Base-by-base conservation (phyloP, 164 flowering plant genomes). In the Sextonia rubra region DNA sequence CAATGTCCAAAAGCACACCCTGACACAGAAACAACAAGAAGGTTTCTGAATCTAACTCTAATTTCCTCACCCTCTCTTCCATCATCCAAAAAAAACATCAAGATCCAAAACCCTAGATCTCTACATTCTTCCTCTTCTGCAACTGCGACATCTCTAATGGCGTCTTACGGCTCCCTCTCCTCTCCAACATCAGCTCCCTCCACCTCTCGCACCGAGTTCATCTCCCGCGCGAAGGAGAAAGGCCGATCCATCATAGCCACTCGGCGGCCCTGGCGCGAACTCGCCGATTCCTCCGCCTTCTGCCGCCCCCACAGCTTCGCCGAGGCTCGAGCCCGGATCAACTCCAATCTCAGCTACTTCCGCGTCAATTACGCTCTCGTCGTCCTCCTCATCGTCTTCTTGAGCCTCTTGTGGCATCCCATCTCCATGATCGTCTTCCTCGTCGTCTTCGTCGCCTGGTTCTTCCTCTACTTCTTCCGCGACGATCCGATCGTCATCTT, bases 351-450 rank as follows among this genome's bases (percentile, higher is more conserved):
- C 66, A 27, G 73, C 77, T 78, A 78, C 58, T 91, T 90, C 77
- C 85, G 82, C 49, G 71, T 79, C 29, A 91, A 93, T 80, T 93
- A 91, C 86, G 68, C 85, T 47, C 14, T 85, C 15, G 49, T 87
- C 74, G 47, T 79, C 55, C 75, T 87, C 60, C 17, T 83, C 52
- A 69, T 85, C 72, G 77, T 90, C 75, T 80, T 86, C 80, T 69
- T 90, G 62, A 74, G 85, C 73, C 89, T 93, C 49, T 12, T 90
- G 60, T 77, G 75, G 77, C 94, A 83, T 77, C 97, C 95, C 2
- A 23, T 88, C 73, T 78, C 93, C 25, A 62, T 88, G 73, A 76
- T 91, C 75, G 81, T 87, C 68, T 81, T 88, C 81, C 44, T 88
- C 27, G 3, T 84, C 77, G 65, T 82, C 64, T 76, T 84, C 67